Conservation (phyloP, 352 stramenopile genomes). For the Pythium vanterpoolii region DNA sequence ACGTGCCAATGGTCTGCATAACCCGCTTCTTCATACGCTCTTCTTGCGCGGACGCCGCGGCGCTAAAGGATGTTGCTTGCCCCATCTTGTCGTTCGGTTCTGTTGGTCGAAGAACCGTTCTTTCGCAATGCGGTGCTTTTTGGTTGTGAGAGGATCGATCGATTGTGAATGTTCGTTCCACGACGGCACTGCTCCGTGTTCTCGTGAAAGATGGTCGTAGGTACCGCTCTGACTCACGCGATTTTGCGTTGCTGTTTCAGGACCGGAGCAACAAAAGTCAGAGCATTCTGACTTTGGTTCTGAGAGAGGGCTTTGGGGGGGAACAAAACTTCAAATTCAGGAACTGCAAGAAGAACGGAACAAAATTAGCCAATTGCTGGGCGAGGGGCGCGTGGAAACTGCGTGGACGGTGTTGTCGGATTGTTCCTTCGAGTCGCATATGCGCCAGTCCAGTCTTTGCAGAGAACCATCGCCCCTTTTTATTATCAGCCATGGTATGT, state of each 20-base stretch:
- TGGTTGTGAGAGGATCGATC: background rate
- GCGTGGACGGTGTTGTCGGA: background rate
- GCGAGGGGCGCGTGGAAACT: background rate
- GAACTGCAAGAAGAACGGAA: background rate
- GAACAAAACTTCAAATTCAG: constrained; percentile 19
- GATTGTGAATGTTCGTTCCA: background rate
- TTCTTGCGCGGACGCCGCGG: constrained; percentile 35
- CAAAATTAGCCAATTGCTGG: constrained; percentile 1
- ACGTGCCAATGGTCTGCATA: constrained; percentile 61
- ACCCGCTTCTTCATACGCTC: constrained; percentile 76
- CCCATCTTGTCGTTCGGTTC: constrained; percentile 41
- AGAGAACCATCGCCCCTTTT: too few relatives aligned
- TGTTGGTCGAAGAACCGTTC: constrained; percentile 1
- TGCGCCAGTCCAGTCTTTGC: too few relatives aligned
- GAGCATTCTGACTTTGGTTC: constrained; percentile 1
- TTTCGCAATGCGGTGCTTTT: background rate
- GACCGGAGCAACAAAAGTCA: background rate
- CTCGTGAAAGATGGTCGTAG: background rate
- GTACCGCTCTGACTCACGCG: background rate
- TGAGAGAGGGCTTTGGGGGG: background rate
- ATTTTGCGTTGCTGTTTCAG: background rate
- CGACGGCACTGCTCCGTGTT: background rate
- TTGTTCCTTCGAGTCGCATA: too few relatives aligned
- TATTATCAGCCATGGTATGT: too few relatives aligned
- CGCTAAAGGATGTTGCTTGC: constrained; percentile 46